Evolutionary conservation across 148 eudicot species (phyloP).

Genomic region (Dianthus caryophyllus): DNA sequence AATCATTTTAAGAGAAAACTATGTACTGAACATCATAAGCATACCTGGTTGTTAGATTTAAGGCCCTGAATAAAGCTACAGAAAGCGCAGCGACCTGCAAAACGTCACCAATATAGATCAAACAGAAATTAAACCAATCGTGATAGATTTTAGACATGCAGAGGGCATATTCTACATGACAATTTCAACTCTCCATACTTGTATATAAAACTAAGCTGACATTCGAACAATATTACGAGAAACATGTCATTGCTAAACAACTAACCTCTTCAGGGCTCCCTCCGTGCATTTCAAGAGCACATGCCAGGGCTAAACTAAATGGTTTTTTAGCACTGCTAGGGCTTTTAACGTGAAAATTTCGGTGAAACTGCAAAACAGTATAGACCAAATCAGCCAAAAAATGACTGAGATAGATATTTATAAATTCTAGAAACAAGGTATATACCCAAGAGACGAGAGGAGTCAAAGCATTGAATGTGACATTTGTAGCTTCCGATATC

Average conservation of each 20-base stretch:
- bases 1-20: background rate
- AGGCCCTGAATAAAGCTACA: conserved; percentile 82
- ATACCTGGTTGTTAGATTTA: conserved; percentile 83
- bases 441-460: conserved; percentile 82
- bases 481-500: conserved; percentile 46
- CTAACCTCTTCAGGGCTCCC: conserved; percentile 95
- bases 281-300: conserved; percentile 67
- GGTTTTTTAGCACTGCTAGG: conserved; percentile 41
- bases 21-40: background rate
- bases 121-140: background rate
- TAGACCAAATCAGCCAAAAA: background rate
- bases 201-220: background rate
- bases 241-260: background rate
- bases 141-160: background rate
- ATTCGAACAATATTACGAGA: background rate
- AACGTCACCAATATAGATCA: conserved; percentile 6
- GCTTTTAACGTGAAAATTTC: conserved; percentile 53
- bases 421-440: conserved; percentile 1
- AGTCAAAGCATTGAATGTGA: conserved; percentile 52
- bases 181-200: background rate
- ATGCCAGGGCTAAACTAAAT: conserved; percentile 49
- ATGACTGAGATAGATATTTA: background rate
- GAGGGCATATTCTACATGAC: conserved; percentile 1
- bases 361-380: conserved; percentile 52
- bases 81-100: conserved; percentile 84